Percentiles rank a stretch among this genome's conserved stretches.
Conservation (phyloP, 1,284 basidiomycete genomes). For the Peniophora sp. region DNA sequence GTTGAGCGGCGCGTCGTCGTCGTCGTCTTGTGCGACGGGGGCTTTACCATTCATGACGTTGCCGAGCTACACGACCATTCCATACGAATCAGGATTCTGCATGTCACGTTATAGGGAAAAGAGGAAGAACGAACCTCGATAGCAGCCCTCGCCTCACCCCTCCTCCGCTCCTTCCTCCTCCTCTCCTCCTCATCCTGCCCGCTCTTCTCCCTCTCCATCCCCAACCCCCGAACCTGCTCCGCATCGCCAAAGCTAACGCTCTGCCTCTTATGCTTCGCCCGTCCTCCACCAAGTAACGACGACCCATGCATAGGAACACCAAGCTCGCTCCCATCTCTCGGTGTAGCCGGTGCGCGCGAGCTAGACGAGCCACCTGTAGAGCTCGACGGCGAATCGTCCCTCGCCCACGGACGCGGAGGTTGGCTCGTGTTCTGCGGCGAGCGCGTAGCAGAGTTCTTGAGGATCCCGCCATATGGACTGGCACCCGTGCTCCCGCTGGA, state of each 20-base stretch:
- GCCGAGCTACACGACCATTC: conserved; percentile 49
- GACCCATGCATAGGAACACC: conserved; percentile 20
- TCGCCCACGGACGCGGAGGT: conserved; percentile 24
- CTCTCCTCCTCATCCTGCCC: conserved; percentile 24
- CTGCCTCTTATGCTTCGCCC: conserved; percentile 6
- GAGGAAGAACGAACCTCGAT: conserved; percentile 55
- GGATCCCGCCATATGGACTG: conserved; percentile 8
- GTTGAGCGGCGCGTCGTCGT: conserved; percentile 38
- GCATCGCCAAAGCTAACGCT: conserved; percentile 22
- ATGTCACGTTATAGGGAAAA: conserved; percentile 4
- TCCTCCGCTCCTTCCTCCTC: conserved; percentile 55
- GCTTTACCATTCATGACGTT: conserved; percentile 72
- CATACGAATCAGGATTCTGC: too few relatives aligned
- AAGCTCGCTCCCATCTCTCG: conserved; percentile 66
- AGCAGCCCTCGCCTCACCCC: conserved; percentile 69
- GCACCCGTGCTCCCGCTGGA: neutral
- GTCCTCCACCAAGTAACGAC: neutral
- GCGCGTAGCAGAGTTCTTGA: conserved; percentile 4
- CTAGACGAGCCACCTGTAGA: conserved; percentile 76
- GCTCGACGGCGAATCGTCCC: conserved; percentile 62
- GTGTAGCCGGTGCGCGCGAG: conserved; percentile 61
- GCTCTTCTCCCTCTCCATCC: conserved; percentile 18
- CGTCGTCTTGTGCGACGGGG: conserved; percentile 45
- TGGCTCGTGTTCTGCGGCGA: neutral
- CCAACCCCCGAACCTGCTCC: conserved; percentile 55